Conservation (phyloP, 106 monocot genomes). For the Acanthochlamys bracteata region DNA sequence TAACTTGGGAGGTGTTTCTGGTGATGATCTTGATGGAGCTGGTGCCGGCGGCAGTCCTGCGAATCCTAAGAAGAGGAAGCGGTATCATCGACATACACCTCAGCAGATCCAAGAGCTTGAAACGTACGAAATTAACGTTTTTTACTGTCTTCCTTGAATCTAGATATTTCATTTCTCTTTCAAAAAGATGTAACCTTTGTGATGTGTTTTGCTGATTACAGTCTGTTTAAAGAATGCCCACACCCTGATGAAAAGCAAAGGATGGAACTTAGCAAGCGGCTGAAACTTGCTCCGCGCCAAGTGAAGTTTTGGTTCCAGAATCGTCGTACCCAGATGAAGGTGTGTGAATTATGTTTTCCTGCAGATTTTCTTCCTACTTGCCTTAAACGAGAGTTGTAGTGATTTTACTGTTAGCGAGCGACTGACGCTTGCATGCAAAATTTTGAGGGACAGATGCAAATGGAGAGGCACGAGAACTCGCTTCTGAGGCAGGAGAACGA, state of each 20-base stretch:
- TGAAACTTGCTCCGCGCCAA: conserved; percentile 62
- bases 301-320: conserved; percentile 99
- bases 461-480: conserved; percentile 81
- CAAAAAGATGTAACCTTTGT: neutral
- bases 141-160: no score
- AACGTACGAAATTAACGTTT: conserved; percentile 30
- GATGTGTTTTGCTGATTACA: conserved; percentile 3
- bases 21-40: conserved; percentile 50
- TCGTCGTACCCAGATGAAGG: conserved; percentile 97
- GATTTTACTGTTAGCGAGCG: neutral
- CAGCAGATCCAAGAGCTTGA: conserved; percentile 93
- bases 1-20: conserved; percentile 62
- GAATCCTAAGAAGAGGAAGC: conserved; percentile 66
- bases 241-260: conserved; percentile 96
- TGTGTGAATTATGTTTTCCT: conserved; percentile 14
- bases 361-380: neutral
- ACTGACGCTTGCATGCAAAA: no score
- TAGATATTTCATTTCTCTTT: neutral
- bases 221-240: conserved; percentile 83
- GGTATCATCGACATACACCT: conserved; percentile 89
- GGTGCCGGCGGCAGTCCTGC: neutral
- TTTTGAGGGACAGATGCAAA: conserved; percentile 42
- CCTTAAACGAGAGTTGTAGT: no score
- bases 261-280: conserved; percentile 61
- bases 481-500: conserved; percentile 84